A percentile compares a stretch with the other conserved stretches of the same genome.
These are phyloP conservation scores for Xylaria sp. DNA, from an alignment of 495 filamentous ascomycete species.

Conservation along the genomic window DNA sequence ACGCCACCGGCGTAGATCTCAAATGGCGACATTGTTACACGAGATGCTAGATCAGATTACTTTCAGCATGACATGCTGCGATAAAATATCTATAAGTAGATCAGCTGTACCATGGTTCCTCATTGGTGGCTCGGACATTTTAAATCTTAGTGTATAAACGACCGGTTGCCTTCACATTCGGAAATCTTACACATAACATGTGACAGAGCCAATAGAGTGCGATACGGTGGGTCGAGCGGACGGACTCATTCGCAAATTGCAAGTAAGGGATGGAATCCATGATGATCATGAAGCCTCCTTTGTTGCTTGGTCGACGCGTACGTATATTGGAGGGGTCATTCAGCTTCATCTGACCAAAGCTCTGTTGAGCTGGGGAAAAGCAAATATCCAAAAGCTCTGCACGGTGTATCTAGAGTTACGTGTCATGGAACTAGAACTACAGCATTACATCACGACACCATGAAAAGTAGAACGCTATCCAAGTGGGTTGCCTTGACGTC, in stretches of 20 bases:
- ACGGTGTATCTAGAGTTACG: background rate
- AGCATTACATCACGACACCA: no score
- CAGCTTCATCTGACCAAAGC: background rate
- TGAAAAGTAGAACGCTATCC: no score
- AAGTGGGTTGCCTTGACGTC: no score
- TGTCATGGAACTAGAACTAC: no score
- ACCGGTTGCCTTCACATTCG: background rate
- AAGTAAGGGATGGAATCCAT: background rate
- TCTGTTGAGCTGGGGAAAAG: background rate
- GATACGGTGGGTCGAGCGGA: background rate
- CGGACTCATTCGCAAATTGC: background rate
- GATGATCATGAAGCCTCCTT: background rate
- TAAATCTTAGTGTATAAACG: background rate
- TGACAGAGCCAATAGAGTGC: background rate
- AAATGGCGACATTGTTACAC: background rate
- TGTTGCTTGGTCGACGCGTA: background rate
- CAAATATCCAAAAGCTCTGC: background rate
- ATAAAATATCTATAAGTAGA: background rate
- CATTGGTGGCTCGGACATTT: slow-evolving; percentile 2
- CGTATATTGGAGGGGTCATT: background rate
- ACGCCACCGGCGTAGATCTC: background rate
- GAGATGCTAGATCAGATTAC: background rate
- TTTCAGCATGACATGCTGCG: background rate
- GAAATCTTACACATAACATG: background rate
- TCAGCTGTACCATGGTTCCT: background rate